These are phyloP conservation scores for Diaporthe sp. DNA, from an alignment of 2,329 filamentous ascomycete species.

Conservation along the genomic window DNA sequence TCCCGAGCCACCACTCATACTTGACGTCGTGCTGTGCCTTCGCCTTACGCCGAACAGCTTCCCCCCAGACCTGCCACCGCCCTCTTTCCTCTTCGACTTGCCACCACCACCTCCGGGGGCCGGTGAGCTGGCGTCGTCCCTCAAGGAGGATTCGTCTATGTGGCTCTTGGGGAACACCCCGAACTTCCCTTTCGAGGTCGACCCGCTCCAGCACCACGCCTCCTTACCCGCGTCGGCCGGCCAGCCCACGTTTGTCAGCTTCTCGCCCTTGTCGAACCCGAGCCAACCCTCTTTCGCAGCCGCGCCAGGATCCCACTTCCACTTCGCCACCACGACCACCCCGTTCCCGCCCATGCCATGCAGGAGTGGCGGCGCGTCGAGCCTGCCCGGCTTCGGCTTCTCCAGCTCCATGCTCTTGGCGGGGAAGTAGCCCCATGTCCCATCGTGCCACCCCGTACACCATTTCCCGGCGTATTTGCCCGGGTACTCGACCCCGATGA, in stretches of 20 bases:
- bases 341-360: constrained; percentile 61
- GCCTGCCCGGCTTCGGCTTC: constrained; percentile 55
- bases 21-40: constrained; percentile 27
- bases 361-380: constrained; percentile 53
- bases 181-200: constrained; percentile 51
- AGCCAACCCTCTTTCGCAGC: constrained; percentile 63
- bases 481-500: constrained; percentile 67
- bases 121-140: constrained; percentile 7
- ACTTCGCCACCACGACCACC: constrained; percentile 63
- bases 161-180: constrained; percentile 51
- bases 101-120: constrained; percentile 14
- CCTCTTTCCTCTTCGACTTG: constrained; percentile 30
- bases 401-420: constrained; percentile 64
- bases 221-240: constrained; percentile 44
- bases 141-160: constrained; percentile 30
- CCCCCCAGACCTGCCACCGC: constrained; percentile 23
- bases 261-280: constrained; percentile 76
- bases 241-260: constrained; percentile 74
- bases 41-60: constrained; percentile 36
- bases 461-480: constrained; percentile 67
- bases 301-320: constrained; percentile 65
- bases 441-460: constrained; percentile 71
- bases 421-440: constrained; percentile 63
- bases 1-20: constrained; percentile 16
- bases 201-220: constrained; percentile 55